phyloP scores from a whole-genome alignment of 495 filamentous ascomycete species.

The Xylaria nigripes region DNA sequence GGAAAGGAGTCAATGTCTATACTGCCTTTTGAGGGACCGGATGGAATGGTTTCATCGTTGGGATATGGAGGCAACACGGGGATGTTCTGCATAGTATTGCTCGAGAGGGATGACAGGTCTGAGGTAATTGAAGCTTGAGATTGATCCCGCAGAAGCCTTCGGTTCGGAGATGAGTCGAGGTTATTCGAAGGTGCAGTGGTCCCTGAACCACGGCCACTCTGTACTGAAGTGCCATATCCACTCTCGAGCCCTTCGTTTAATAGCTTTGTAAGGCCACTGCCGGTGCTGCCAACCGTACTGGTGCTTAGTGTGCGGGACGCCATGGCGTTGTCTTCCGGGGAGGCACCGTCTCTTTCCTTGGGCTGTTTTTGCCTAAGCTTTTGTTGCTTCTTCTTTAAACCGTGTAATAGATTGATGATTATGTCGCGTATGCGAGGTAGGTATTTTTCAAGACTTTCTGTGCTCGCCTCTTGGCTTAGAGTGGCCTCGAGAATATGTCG shows the following conservation, averaged over 20 bases:
- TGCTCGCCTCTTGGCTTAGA: slow-evolving; percentile 89
- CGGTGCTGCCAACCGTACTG: slow-evolving; percentile 53
- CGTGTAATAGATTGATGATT: slow-evolving; percentile 93
- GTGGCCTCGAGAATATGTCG: slow-evolving; percentile 91
- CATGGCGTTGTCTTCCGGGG: slow-evolving; percentile 33
- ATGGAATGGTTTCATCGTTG: slow-evolving; percentile 44
- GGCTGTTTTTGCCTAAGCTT: slow-evolving; percentile 73
- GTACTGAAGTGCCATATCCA: slow-evolving; percentile 30
- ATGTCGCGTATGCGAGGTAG: slow-evolving; percentile 92
- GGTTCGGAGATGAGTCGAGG: slow-evolving; percentile 31
- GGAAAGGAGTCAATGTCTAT: slow-evolving; percentile 47
- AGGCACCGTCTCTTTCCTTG: slow-evolving; percentile 52
- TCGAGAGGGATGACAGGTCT: slow-evolving; percentile 55
- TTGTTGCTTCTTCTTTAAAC: slow-evolving; percentile 92
- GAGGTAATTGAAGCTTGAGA: slow-evolving; percentile 39
- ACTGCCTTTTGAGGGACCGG: slow-evolving; percentile 31
- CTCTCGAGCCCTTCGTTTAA: slow-evolving; percentile 53
- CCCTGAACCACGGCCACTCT: slow-evolving; percentile 5
- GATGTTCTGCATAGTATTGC: slow-evolving; percentile 58
- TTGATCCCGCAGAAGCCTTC: slow-evolving; percentile 38
- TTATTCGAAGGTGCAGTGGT: not conserved
- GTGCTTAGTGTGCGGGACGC: slow-evolving; percentile 54
- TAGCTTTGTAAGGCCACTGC: slow-evolving; percentile 54
- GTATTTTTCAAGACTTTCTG: slow-evolving; percentile 83
- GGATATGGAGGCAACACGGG: slow-evolving; percentile 59